These are phyloP conservation scores for Rhizopogon roseolus DNA, from an alignment of 768 basidiomycete genomes.

Conservation along the genomic window DNA sequence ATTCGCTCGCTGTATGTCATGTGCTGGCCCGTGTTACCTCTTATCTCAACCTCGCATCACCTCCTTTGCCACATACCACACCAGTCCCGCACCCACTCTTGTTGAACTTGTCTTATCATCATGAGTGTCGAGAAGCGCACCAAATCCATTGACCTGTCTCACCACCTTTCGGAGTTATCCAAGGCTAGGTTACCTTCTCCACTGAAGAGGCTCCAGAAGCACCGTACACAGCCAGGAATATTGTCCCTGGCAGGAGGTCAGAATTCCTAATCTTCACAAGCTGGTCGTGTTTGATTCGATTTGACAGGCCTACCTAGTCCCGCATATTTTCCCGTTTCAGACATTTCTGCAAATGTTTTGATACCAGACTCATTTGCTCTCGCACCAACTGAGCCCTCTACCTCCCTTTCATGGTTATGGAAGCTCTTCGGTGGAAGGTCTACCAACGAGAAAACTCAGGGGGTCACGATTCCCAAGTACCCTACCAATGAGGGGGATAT, in stretches of 20 bases:
- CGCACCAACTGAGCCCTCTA: constrained; percentile 15
- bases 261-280: constrained; percentile 8
- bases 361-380: constrained; percentile 46
- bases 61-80: neutral
- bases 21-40: neutral
- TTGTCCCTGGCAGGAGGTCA: constrained; percentile 68
- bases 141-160: constrained; percentile 62
- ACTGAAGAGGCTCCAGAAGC: constrained; percentile 64
- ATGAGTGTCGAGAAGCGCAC: constrained; percentile 31
- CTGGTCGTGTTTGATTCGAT: neutral
- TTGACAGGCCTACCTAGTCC: constrained; percentile 57
- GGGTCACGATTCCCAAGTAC: constrained; percentile 61
- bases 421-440: constrained; percentile 36
- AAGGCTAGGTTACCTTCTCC: constrained; percentile 47
- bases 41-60: neutral
- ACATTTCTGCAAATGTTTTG: constrained; percentile 51
- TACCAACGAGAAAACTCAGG: constrained; percentile 38
- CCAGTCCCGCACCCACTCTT: neutral
- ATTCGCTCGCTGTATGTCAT: neutral
- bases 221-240: constrained; percentile 46
- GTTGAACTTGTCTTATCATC: neutral
- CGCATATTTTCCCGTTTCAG: constrained; percentile 65
- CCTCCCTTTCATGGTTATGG: constrained; percentile 55
- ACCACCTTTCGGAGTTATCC: constrained; percentile 61
- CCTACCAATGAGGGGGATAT: constrained; percentile 38